Evolutionary conservation across 257 asterid genomes (phyloP), one percentile per base, ranked within the genome.

Genomic region (Euphrasia confusa): DNA sequence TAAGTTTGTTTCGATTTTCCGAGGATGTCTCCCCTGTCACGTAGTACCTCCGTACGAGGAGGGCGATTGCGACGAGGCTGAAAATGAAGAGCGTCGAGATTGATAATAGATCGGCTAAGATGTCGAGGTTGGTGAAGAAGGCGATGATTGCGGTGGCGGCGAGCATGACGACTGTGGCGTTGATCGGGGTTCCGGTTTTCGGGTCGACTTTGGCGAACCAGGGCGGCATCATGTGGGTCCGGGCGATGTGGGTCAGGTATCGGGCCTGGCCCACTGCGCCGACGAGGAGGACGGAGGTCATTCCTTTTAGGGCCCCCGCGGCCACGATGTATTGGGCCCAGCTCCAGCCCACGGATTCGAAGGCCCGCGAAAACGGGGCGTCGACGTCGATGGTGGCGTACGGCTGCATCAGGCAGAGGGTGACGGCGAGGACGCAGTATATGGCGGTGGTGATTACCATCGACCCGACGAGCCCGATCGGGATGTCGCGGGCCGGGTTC

Each of bases 81-180:
- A 89, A 93, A 39, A 93, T 95, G 18, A 93, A 93, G 1, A 93
- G 87, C 1, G 99, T 87, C 53, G 97, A 97, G 2, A 93, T 89
- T 2, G 96, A 74, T 1, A 85, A 87, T 0, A 93, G 78, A 81
- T 83, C 79, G 5, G 89, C 73, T 15, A 93, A 84, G 60, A 93
- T 79, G n/a, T 77, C 74, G 44, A 93, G 61, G 64, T 89, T 90
- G 2, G 99, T 89, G 17, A 93, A 83, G 3, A 93, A 79, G 0
- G 99, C 96, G 18, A 93, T 87, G 1, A 77, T 86, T 9, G 95
- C 99, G 0, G 99, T 93, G 60, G 37, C 35, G 60, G 4, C 1
- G 14, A 54, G 60, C 17, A 54, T 1, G 1, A 54, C 60, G 11
- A 26, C 9, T 17, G 60, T 54, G 32, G 95, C 95, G 30, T 77